Base-by-base conservation (phyloP, 2,329 filamentous ascomycete species). In the Nigrospora osmanthi region DNA sequence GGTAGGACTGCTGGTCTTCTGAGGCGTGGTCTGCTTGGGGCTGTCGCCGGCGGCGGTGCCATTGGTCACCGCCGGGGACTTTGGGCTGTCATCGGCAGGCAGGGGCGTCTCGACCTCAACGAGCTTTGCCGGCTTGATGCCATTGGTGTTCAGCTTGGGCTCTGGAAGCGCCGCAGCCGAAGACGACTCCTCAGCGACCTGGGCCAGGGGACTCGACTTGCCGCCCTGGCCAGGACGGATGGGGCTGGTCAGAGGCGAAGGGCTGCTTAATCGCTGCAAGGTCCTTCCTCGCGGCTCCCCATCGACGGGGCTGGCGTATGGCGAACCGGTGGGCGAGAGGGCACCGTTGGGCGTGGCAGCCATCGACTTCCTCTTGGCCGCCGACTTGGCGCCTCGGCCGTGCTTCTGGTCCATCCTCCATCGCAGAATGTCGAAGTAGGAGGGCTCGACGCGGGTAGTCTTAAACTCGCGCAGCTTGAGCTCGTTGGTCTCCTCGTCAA, bases 321-420 rank as follows among this genome's bases (percentile, higher is more conserved):
- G 80, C 3, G 74, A 70, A 48, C 66, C 71, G 47, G 68, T 66
- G 12, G 71, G 71, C 11, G 75, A 76, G 23, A 61, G 63, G 33
- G 62, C 53, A 53, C 62, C 60, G 41, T 69, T 71, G 28, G 63
- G 56, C 3, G 70, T 68, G 23, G 23, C 23, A 28, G 23, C 23
- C 53, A 68, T 67, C 1, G 80, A 82, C 51, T 66, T 75, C 48
- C 80, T 73, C 62, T 77, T 76, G 43, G 65, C 66, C 35, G 64
- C 66, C 63, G 32, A 46, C 46, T 57, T 60, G 11, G 60, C 58
- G 35, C 75, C 71, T 48, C 93, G 77, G 40, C 91, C 91, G 63
- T 93, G 86, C 70, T 95, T 97, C 64, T 97, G 91, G 62, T 98
- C 93, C 68, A 86, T 83, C 61, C 93, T 83, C 89, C 93, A 97